phyloP scores from a whole-genome alignment of 2,329 filamentous ascomycete species.

The Hawksworthiomyces lignivorus region DNA sequence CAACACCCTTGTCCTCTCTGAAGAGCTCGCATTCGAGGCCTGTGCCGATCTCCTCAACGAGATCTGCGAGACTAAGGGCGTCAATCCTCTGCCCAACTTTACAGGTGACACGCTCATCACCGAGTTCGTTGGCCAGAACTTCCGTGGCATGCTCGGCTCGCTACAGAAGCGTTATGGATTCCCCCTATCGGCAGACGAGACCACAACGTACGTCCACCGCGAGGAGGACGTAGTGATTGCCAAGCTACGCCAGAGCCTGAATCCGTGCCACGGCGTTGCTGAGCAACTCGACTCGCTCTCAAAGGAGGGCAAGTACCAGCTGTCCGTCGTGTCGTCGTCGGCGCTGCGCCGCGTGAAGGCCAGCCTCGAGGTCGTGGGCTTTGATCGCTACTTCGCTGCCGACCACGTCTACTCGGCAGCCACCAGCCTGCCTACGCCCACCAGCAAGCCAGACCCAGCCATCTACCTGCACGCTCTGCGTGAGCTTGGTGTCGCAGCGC shows the following conservation, averaged over 20 bases:
- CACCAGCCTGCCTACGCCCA: constrained; percentile 68
- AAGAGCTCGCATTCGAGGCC: constrained; percentile 84
- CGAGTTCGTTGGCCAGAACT: constrained; percentile 91
- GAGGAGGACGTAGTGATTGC: constrained; percentile 80
- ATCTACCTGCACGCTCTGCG: constrained; percentile 76
- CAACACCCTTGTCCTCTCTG: constrained; percentile 90
- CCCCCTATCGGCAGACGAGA: constrained; percentile 56
- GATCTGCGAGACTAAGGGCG: constrained; percentile 61
- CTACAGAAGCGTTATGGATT: constrained; percentile 73
- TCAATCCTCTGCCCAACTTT: constrained; percentile 50
- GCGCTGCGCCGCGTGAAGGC: constrained; percentile 71
- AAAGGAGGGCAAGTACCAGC: constrained; percentile 54
- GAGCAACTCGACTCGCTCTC: constrained; percentile 58
- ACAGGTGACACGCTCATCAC: constrained; percentile 69
- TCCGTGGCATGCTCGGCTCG: constrained; percentile 79
- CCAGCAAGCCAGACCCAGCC: constrained; percentile 83
- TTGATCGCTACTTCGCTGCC: constrained; percentile 69
- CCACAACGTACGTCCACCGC: constrained; percentile 64
- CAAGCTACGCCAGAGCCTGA: constrained; percentile 62
- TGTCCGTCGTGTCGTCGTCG: constrained; percentile 76
- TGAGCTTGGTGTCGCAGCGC: constrained; percentile 60
- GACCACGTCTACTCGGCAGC: constrained; percentile 76
- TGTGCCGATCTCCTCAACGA: constrained; percentile 85
- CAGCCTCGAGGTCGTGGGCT: constrained; percentile 69
- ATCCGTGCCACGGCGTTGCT: constrained; percentile 62